These are phyloP conservation scores for Beauveria australis DNA, from an alignment of 2,329 filamentous ascomycete species.

Conservation along the genomic window DNA sequence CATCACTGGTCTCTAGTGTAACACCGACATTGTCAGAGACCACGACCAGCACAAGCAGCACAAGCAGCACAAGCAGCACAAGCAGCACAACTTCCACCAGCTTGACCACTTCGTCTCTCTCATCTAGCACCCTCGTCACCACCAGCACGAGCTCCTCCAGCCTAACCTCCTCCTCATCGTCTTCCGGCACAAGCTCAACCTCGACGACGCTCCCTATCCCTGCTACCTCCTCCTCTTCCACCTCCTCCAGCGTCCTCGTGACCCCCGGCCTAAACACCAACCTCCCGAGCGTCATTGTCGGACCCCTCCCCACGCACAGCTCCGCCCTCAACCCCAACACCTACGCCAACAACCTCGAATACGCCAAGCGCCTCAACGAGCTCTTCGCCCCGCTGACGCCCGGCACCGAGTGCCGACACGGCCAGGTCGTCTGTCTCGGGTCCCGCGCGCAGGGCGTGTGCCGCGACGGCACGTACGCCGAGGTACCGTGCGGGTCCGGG, in stretches of 20 bases:
- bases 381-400: slow-evolving; percentile 36
- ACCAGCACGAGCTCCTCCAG: neutral
- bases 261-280: slow-evolving; percentile 26
- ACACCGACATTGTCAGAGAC: no score
- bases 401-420: slow-evolving; percentile 30
- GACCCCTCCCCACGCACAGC: slow-evolving; percentile 27
- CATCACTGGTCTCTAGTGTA: neutral
- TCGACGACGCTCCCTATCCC: neutral
- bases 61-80: neutral
- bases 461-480: slow-evolving; percentile 32
- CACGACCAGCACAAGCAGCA: neutral
- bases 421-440: slow-evolving; percentile 23
- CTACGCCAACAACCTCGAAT: slow-evolving; percentile 37
- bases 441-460: slow-evolving; percentile 24
- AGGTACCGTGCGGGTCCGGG: slow-evolving; percentile 28
- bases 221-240: neutral
- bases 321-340: slow-evolving; percentile 32
- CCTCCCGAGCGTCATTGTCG: slow-evolving; percentile 35
- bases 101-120: neutral
- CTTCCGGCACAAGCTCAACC: neutral
- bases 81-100: neutral
- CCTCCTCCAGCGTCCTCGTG: neutral
- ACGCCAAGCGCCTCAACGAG: slow-evolving; percentile 38
- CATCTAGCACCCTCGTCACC: neutral
- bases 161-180: neutral